Evolutionary conservation across 75 land plant genomes (phyloP), one percentile per base, ranked within the genome.

Genomic region (Cupressus sempervirens): DNA sequence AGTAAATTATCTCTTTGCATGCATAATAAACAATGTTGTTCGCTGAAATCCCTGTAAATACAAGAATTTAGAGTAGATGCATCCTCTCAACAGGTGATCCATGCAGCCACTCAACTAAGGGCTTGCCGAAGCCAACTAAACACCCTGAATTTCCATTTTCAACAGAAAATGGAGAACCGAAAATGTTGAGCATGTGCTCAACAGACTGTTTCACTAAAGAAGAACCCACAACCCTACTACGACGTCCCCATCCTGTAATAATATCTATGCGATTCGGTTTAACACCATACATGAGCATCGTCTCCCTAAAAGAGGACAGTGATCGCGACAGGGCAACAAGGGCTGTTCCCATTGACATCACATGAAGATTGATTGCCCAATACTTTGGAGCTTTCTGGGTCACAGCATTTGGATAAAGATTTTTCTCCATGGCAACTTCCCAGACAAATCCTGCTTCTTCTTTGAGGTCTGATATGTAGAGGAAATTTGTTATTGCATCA

Each of bases 341-440:
- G 7, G 99, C 99, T 77, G 99, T 98, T 9, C 99, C 99, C 86
- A 94, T 97, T 12, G 99, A 98, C 99, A 98, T 98, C 7, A 97
- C 94, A 84, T 98, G 99, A 18, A 98, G 91, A 43, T 98, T 95
- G 54, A 98, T 95, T 56, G 96, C 92, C 98, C 96, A 98, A 72
- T 98, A 94, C 53, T 93, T 91, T 26, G 90, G 84, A 46, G 92
- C 87, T 83, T 95, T 98, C 88, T 88, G 89, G 56, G 85, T 90
- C 6, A 98, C 91, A 12, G 95, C 98, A 85, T 95, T 91, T 1
- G 99, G 99, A 83, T 98, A 98, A 5, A 98, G 89, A 76, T 96
- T 94, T 87, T 88, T 91, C 85, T 91, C 93, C 40, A 94, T 90
- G 7, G 97, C 99, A 48, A 93, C 97, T 88, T 98, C 99, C 99